Base-by-base conservation (phyloP, 805 yeast species). In the Metschnikowia shivogae region DNA sequence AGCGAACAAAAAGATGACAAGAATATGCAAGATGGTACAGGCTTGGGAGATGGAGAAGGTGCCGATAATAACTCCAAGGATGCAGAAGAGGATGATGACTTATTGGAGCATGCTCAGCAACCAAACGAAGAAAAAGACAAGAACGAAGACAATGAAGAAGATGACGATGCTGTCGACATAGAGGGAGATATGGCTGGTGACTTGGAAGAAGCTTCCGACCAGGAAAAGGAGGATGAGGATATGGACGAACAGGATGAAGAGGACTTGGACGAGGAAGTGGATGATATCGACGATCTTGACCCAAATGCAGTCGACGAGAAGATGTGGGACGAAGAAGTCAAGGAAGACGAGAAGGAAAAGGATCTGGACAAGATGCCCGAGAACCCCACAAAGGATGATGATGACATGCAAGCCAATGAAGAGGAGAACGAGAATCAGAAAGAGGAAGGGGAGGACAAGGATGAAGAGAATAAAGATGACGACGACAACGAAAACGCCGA, bases 101-200 rank as follows among this genome's bases (percentile, higher is more conserved):
- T 92, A 39, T 72, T 84, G 4, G 96, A 89, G 59, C 77, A 81
- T 53, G 86, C 86, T 0, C 88, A 84, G 55, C 79, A 81, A 44
- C 83, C 84, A 27, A 84, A 87, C 53, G 79, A 83, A 41, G 90
- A 89, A 31, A 77, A 85, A 42, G 59, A 68, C 33, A 78, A 84
- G 31, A 79, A 85, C 19, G 68, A 67, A 24, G 75, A 81, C n/a
- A 78, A 81, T 5, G 84, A 84, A n/a, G 61, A 81, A 7, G 80
- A 89, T 42, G 89, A 88, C 51, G 89, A 89, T 61, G 97, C 97
- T 5, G 89, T 87, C 37, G 96, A 89, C 40, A 86, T 90, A 61
- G 96, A 90, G 56, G 97, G 97, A 30, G 98, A 93, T 56, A 88
- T 93, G 95, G 97, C 93, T 20, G 99, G 99, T 44, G 82, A 88